Conservation (phyloP, 129 eudicot species). For the Artemisia annua region DNA sequence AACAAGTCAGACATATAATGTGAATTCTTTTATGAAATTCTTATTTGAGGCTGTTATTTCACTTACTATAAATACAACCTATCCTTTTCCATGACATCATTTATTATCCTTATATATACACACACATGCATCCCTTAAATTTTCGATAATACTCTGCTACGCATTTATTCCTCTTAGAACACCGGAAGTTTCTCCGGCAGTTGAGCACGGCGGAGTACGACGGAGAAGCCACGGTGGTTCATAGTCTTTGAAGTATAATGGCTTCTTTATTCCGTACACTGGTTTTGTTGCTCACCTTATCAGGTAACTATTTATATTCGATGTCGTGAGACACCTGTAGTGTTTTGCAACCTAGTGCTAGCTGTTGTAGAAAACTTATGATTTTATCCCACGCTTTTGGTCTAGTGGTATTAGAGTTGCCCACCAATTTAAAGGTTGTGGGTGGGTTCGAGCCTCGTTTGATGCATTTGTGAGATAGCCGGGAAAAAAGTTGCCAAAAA, state of each 20-base stretch:
- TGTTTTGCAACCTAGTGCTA: neutral
- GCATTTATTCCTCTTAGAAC: neutral
- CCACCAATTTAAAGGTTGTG: too few species aligned
- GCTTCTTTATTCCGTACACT: slow-evolving; percentile 48
- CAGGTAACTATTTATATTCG: slow-evolving; percentile 30
- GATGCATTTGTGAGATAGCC: too few species aligned
- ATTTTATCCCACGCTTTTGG: neutral
- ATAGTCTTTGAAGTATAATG: slow-evolving; percentile 26
- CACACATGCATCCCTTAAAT: slow-evolving; percentile 30
- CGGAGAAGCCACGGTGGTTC: slow-evolving; percentile 22
- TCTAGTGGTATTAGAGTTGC: too few species aligned
- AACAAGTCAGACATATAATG: too few species aligned
- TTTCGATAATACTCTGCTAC: slow-evolving; percentile 16
- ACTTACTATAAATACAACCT: neutral
- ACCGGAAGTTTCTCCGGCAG: slow-evolving; percentile 26
- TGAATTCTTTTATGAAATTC: too few species aligned
- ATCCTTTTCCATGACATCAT: slow-evolving; percentile 9
- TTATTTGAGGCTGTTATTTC: too few species aligned
- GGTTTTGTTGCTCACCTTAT: slow-evolving; percentile 38
- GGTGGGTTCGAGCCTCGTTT: too few species aligned
- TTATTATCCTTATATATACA: neutral
- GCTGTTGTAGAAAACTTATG: neutral
- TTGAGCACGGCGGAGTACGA: neutral
- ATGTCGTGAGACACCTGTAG: neutral
- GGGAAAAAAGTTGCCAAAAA: too few species aligned